Evolutionary conservation across 768 basidiomycete genomes (phyloP), one percentile per base, ranked within the genome.

Genomic region (Suillus fuscotomentosus): DNA sequence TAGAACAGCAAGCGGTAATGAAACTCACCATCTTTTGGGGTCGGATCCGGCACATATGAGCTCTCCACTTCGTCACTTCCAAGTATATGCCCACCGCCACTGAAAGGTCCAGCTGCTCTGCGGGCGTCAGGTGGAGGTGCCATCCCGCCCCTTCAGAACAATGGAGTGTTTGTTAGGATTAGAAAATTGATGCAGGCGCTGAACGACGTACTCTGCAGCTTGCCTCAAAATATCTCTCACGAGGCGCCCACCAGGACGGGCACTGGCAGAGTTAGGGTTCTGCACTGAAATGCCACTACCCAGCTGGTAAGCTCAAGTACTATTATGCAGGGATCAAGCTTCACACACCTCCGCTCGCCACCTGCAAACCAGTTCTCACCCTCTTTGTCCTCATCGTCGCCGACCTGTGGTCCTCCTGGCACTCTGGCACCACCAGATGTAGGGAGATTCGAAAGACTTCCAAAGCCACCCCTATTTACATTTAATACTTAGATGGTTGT

Each of bases 11-110:
- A 59, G 22, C 15, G 39, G 3, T 27, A 22, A 41, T 20, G 7
- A 54, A 24, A 7, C n/a, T 64, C 20, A 75, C 75, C 72, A 63
- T 53, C 69, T 34, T 75, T 73, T 4, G 81, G 84, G 69, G 76
- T 79, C 0, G 92, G 88, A 76, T 95, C 95, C 15, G 94, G 90
- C 27, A 97, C 78, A 71, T 80, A 91, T 8, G 82, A 70, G 65
- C 91, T 92, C 8, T 89, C 88, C 1, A 91, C 83, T n/a, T 97
- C 94, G 66, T 98, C 97, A 31, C 92, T 89, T 8, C 97, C 97
- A 27, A 99, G 82, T 0, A 83, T 91, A 73, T 96, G 87, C 1
- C 95, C 97, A 3, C 89, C 82, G 0, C 94, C 93, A 34, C 77
- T 70, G 73, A 95, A 95, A 27, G 31, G 70, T 60, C 27, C 65